phyloP scores from a whole-genome alignment of 257 asterid species.

The Solanum dulcamara region DNA sequence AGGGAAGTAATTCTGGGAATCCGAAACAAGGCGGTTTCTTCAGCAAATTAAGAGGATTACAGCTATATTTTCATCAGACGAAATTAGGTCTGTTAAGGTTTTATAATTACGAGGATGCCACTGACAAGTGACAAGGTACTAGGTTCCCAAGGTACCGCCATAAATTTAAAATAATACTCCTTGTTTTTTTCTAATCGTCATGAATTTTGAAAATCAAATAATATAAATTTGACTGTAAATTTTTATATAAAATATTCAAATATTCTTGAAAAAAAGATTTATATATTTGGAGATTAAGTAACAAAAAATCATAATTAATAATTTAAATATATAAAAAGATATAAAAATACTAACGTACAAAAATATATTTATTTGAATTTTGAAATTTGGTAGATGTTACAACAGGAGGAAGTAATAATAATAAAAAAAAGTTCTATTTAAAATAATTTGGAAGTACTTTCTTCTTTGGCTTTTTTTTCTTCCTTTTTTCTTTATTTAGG shows the following conservation, averaged over 20 bases:
- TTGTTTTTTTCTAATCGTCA: neutral
- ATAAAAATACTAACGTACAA: no score
- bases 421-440: neutral
- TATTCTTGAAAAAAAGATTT: no score
- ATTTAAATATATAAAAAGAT: no score
- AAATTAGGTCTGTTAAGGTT: neutral
- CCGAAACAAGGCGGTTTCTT: conserved; percentile 22
- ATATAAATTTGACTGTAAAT: no score
- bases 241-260: no score
- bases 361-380: neutral
- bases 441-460: neutral
- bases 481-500: neutral
- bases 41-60: conserved; percentile 10
- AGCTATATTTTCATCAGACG: conserved; percentile 23
- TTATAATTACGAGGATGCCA: conserved; percentile 17
- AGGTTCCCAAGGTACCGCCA: conserved; percentile 3
- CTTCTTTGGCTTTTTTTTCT: neutral
- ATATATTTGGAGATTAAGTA: no score
- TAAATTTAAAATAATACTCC: neutral
- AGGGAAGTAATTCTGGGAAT: conserved; percentile 22
- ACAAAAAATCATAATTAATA: no score
- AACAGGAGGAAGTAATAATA: no score
- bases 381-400: no score
- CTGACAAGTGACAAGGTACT: conserved; percentile 13
- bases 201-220: neutral